Base-by-base conservation (phyloP, 208 protist genomes). In the Trypanosoma scelopori region DNA sequence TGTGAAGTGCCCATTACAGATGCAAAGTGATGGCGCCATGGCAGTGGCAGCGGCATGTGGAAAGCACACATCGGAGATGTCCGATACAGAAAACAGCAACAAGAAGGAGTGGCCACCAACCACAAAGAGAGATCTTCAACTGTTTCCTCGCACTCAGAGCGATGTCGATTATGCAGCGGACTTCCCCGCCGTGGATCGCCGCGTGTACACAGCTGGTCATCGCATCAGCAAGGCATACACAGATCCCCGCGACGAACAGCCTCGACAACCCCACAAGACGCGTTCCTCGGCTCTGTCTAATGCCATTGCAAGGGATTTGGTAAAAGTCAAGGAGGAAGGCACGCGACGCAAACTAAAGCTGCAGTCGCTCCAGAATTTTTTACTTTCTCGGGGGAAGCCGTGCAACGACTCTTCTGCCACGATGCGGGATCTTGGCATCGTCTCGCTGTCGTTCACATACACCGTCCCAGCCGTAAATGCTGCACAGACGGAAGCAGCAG, bases 151-250 rank as follows among this genome's bases (percentile, higher is more conserved):
- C 42, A 45, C 13, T 49, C 45, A 71, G 11, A 47, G 39, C 22
- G 32, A 55, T 49, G 25, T 37, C 20, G 50, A 62, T 42, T 25
- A 51, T 37, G 55, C 18, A 18, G 37, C 43, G 4, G 67, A 73
- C 39, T 65, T 65, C 49, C 67, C 67, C n/a, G 58, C 56, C 20
- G 35, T 73, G 4, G 67, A 73, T 42, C 56, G 67, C 15, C 56
- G 58, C 22, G 35, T 65, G 4, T 59, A 66, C 41, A 48, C 30
- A 32, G 20, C 46, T 23, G 57, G 49, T 20, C 35, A 56, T 39
- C 67, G 67, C 41, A 27, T 73, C 3, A 61, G 52, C 43, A 16
- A 60, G 50, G 67, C 45, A 18, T 73, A 49, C 58, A 69, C 47
- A 23, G 25, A 57, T 22, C 55, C 61, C 0, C 46, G 35, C 9